Evolutionary conservation across 352 stramenopile genomes (phyloP), one percentile per base, ranked within the genome.

Genomic region (Peronospora farinosa): DNA sequence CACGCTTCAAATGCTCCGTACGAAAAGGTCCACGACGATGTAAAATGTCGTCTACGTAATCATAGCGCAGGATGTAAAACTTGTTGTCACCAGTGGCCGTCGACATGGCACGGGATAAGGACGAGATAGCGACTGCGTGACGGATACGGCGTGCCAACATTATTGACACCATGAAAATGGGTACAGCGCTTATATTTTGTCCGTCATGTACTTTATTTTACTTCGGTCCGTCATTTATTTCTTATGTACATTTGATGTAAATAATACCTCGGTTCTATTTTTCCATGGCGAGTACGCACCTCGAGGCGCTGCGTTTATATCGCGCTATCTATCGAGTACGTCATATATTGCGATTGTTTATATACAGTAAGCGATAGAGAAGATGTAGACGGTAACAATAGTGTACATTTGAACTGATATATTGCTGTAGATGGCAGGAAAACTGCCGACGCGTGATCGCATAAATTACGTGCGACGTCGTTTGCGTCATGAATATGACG

Each of bases 311-410:
- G 54, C 71, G 67, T 32, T 54, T 88, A 47, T 90, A 90, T 46
- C 76, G 78, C 46, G 67, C 71, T 6, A 90, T 90, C 47, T 90
- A 88, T 47, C 78, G 78, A 47, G 75, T 89, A 54, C 54, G 73
- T 52, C 2, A 12, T 19, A n/a, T 27, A 7, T 13, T 16, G 8
- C 9, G 9, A 4, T 8, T 6, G 12, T 44, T 21, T 51, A 8
- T 1, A 19, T 36, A 3, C 16, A 27, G 13, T 2, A 17, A 13
- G 15, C 1, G 1, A 6, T 44, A 50, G 17, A 35, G 8, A 9
- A 56, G 27, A 51, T 25, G 40, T 32, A 47, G n/a, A 47, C 7
- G 39, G 15, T 41, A 16, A 10, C 35, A 23, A 13, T 5, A n/a
- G 7, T 41, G n/a, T 16, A 3, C 31, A 32, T 28, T 32, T 19